Base-by-base conservation (phyloP, 73 alveolate genomes). In the Paramecium biaurelia region DNA sequence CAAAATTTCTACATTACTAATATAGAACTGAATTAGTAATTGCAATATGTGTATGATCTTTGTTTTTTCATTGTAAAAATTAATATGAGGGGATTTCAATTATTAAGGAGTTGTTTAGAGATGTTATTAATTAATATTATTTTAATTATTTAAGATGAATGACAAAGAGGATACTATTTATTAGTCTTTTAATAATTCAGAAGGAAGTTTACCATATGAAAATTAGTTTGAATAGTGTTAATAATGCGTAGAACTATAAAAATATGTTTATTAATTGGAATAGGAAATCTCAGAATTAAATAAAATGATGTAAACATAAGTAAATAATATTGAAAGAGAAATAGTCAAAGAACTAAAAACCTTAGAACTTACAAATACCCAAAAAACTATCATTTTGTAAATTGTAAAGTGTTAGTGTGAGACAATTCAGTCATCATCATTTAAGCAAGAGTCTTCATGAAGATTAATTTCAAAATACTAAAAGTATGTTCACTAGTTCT, bases 151-250 rank as follows among this genome's bases (percentile, higher is more conserved):
- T 53, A 53, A 53, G 68, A 63, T 63, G 84, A 63, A 63, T 63
- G 84, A 63, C 1, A 30, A 63, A 63, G 84, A 63, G 4, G 84
- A 63, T 49, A 63, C 84, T 63, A 63, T 63, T 63, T 63, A 63
- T 63, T 63, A 63, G 24, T 63, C 84, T 30, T 63, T 63, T 32
- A 63, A 26, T 12, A 63, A 63, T 63, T 63, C 84, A 26, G 84
- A 63, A 26, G 41, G 41, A 26, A 63, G 84, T 32, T 30, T 63
- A 63, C 53, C 49, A 26, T 26, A 7, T 63, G 84, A 63, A 63
- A 63, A 63, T 63, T 41, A 63, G 26, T 63, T 63, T n/a, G 84
- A 63, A 30, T 24, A 63, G 9, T 63, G 84, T 18, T 30, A 26
- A 63, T 24, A 63, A 63, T 63, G 84, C 7, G 49, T 63, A 12